Conservation (phyloP, 805 yeast species). For the Cyberlindnera mississippiensis region DNA sequence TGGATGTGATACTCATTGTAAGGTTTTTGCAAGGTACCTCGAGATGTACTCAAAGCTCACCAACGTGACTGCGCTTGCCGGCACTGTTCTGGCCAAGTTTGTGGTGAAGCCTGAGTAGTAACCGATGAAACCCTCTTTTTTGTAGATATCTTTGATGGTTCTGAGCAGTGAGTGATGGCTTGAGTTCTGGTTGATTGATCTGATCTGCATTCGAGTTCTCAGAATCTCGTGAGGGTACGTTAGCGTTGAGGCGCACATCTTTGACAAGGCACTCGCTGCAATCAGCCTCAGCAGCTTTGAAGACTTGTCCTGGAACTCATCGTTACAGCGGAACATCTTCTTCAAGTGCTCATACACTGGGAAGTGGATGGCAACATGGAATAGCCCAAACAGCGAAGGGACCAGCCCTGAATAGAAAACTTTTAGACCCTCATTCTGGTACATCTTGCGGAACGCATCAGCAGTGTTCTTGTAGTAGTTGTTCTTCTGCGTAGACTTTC, state of each 20-base stretch:
- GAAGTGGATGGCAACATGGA: conserved; percentile 95
- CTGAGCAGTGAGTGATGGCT: conserved; percentile 21
- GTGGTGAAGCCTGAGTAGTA: conserved; percentile 88
- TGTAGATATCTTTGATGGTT: conserved; percentile 29
- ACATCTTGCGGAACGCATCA: conserved; percentile 82
- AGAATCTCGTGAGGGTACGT: conserved; percentile 96
- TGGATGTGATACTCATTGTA: too few relatives aligned
- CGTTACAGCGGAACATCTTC: conserved; percentile 35
- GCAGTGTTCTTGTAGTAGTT: conserved; percentile 66
- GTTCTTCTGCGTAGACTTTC: conserved; percentile 14
- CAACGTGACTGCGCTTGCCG: conserved; percentile 92
- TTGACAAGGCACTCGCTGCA: conserved; percentile 72
- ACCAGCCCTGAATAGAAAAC: conserved; percentile 87
- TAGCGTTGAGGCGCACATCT: conserved; percentile 81
- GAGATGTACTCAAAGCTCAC: conserved; percentile 82
- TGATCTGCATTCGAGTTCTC: conserved; percentile 79
- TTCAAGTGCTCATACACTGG: conserved; percentile 88
- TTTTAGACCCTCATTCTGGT: conserved; percentile 67
- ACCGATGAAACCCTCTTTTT: conserved; percentile 72
- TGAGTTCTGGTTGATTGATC: conserved; percentile 31
- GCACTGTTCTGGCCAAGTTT: conserved; percentile 85
- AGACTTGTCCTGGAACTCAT: conserved; percentile 20
- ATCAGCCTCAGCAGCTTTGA: conserved; percentile 41
- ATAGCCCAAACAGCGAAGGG: conserved; percentile 85
- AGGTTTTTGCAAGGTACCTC: conserved; percentile 10